A percentile compares a stretch with the other conserved stretches of the same genome.
These are phyloP conservation scores for Paramyrothecium roridum DNA, from an alignment of 2,329 filamentous ascomycete species.

Conservation along the genomic window DNA sequence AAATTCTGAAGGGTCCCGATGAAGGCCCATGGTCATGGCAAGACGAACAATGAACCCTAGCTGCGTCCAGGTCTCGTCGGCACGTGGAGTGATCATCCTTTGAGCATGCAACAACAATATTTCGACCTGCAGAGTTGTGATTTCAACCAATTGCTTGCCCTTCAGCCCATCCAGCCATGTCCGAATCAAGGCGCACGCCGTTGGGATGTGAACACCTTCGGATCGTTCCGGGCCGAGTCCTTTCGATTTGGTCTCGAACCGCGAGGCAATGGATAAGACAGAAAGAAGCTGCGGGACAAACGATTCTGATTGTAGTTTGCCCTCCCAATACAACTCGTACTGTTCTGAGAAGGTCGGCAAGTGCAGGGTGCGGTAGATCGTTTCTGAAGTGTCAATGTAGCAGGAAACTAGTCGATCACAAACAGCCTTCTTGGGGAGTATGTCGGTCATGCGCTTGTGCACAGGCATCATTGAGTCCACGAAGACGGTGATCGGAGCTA, in stretches of 20 bases:
- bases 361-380: constrained; percentile 51
- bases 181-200: constrained; percentile 51
- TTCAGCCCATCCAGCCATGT: constrained; percentile 50
- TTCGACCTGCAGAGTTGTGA: constrained; percentile 52
- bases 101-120: constrained; percentile 50
- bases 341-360: constrained; percentile 48
- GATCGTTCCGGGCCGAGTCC: constrained; percentile 48
- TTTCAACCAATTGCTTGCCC: constrained; percentile 50
- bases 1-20: constrained; percentile 54
- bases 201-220: constrained; percentile 55
- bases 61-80: constrained; percentile 52
- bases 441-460: constrained; percentile 55
- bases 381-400: constrained; percentile 49
- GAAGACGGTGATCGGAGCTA: constrained; percentile 52
- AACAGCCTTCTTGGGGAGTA: constrained; percentile 46
- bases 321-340: constrained; percentile 51
- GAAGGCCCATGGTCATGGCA: constrained; percentile 58
- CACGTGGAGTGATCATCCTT: constrained; percentile 47
- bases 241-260: constrained; percentile 48
- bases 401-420: constrained; percentile 49
- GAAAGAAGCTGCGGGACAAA: constrained; percentile 53
- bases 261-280: constrained; percentile 50
- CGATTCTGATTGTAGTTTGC: constrained; percentile 40
- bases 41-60: constrained; percentile 53
- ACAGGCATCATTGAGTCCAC: constrained; percentile 58